Conservation (phyloP, 768 basidiomycete genomes). For the Fomitopsis pulvina region DNA sequence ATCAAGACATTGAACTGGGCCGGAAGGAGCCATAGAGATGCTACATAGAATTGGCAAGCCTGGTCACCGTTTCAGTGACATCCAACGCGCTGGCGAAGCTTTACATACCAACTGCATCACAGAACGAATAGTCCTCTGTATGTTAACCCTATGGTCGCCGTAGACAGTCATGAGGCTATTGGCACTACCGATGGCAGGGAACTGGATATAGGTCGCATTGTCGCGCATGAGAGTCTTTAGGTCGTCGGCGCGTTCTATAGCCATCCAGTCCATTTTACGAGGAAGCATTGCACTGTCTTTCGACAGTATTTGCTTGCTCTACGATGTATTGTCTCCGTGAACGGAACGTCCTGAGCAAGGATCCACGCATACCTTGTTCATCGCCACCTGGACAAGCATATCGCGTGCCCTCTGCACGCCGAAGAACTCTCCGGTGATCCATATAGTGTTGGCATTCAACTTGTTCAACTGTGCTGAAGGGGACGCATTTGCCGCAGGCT, state of each 20-base stretch:
- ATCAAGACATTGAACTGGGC: slow-evolving; percentile 89
- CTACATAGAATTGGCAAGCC: slow-evolving; percentile 94
- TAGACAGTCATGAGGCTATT: slow-evolving; percentile 91
- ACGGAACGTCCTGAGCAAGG: neutral
- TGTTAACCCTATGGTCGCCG: slow-evolving; percentile 90
- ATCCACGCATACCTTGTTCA: slow-evolving; percentile 58
- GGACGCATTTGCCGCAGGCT: slow-evolving; percentile 30
- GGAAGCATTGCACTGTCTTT: slow-evolving; percentile 92
- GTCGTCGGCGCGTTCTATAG: slow-evolving; percentile 93
- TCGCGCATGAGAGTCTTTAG: slow-evolving; percentile 90
- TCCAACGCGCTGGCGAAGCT: slow-evolving; percentile 15
- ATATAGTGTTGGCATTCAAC: slow-evolving; percentile 73
- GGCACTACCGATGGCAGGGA: slow-evolving; percentile 87
- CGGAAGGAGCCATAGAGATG: slow-evolving; percentile 95
- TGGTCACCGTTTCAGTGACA: slow-evolving; percentile 23
- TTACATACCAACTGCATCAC: slow-evolving; percentile 89
- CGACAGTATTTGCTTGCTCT: slow-evolving; percentile 89
- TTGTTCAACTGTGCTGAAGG: slow-evolving; percentile 32
- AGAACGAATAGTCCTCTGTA: slow-evolving; percentile 88
- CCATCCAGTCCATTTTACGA: slow-evolving; percentile 97
- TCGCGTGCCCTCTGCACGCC: slow-evolving; percentile 92
- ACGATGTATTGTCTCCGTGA: neutral
- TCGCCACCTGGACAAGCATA: slow-evolving; percentile 86
- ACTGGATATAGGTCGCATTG: slow-evolving; percentile 93
- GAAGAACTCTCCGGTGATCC: slow-evolving; percentile 98